phyloP scores from a whole-genome alignment of 148 eudicot genomes.

The Salicornia ramosissima region DNA sequence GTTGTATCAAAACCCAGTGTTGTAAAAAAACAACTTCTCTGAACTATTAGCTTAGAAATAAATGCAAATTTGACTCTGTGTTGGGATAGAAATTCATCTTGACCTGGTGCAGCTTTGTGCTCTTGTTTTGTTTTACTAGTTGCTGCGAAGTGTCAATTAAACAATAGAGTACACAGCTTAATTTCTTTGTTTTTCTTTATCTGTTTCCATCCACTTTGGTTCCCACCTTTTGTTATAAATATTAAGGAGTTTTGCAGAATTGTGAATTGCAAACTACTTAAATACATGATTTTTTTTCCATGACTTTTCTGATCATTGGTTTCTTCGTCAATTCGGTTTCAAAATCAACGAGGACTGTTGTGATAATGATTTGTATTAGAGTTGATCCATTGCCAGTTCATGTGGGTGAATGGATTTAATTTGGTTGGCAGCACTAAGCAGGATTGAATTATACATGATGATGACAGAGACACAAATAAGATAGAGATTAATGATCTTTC shows the following conservation, averaged over 20 bases:
- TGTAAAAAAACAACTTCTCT: not conserved
- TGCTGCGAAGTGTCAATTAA: too few species aligned
- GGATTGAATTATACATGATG: slow-evolving; percentile 6
- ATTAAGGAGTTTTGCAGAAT: not conserved
- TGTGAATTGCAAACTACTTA: not conserved
- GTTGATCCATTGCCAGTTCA: slow-evolving; percentile 11
- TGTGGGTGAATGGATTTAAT: not conserved
- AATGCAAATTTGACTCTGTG: not conserved
- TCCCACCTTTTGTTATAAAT: too few species aligned
- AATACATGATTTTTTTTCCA: not conserved
- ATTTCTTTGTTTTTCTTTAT: not conserved
- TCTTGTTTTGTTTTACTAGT: not conserved
- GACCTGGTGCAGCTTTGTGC: not conserved
- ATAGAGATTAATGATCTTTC: slow-evolving; percentile 9
- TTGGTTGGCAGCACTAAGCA: slow-evolving; percentile 12
- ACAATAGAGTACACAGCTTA: not conserved
- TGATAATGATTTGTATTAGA: not conserved
- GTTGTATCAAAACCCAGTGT: not conserved
- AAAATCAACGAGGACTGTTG: not conserved
- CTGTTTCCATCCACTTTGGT: not conserved
- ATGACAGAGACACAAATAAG: slow-evolving; percentile 15
- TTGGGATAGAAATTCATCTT: not conserved
- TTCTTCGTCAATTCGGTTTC: not conserved
- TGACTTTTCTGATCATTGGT: not conserved
- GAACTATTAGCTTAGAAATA: not conserved